Base-by-base conservation (phyloP, 139 green algal species). In the Auxenochlorella pyrenoidosa region DNA sequence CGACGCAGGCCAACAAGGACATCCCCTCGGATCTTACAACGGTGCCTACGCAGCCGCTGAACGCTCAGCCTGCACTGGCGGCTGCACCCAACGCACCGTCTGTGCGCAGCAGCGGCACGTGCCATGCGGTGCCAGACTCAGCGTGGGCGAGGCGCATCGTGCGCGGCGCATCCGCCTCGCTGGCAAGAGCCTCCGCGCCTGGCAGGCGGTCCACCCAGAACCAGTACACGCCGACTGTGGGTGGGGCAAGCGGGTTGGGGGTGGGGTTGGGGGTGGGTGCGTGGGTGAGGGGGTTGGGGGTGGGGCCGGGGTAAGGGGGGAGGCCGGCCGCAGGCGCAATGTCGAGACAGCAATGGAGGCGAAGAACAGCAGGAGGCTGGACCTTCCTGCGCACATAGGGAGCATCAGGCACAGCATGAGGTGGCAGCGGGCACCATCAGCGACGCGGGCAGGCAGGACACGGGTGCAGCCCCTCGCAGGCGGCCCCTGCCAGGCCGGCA, bases 191-290 rank as follows among this genome's bases (percentile, higher is more conserved):
- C 21, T 60, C 78, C 1, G 60, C 51, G 26, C 78, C 78, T n/a
- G 63, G n/a, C 80, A 85, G 30, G 22, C 32, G 80, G 40, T 85
- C 80, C 80, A 85, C 80, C 80, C 80, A 85, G 80, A 77, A 85
- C 63, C 63, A 85, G 63, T 85, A 85, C 40, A 76, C 80, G 4
- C 63, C 43, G 80, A 85, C 80, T 85, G 80, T 28, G 19, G 5
- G 13, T 8, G 5, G 30, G 16, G 41, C 26, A n/a, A 81, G 10
- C 41, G 18, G n/a, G 24, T 19, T 5, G 19, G 32, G 32, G n/a
- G 16, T n/a, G 18, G n/a, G 8, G 15, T 44, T 15, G 2, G 40
- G 5, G 40, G 10, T 18, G 58, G 72, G 6, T 6, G 8, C 6
- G 47, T 2, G 54, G 18, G 12, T 24, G 18, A 63, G 22, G 72